Base-by-base conservation (phyloP, 495 filamentous ascomycete genomes). In the Penicillium paradoxum region DNA sequence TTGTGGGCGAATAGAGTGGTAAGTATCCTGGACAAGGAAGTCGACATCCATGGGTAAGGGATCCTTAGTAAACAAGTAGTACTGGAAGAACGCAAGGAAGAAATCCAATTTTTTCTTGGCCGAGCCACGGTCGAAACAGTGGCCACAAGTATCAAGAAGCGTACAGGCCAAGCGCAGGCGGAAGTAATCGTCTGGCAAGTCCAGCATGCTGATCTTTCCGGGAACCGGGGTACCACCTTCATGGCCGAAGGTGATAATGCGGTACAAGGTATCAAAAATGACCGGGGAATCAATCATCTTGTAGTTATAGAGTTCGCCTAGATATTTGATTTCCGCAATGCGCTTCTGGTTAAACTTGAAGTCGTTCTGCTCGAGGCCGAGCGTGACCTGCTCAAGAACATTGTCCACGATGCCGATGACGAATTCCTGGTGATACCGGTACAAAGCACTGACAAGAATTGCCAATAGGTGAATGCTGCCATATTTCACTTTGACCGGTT, bases 271-370 rank as follows among this genome's bases (percentile, higher is more conserved):
- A 61, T 99, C 92, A 59, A 99, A 97, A 30, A 99, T 88, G 11
- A 97, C 87, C 0, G 89, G 88, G 18, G 95, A 93, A 64, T 99
- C 93, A 44, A 99, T 82, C 85, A 97, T 90, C 50, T 93, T 86
- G 71, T 97, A 99, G 59, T 95, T 96, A 75, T 99, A 99, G 33
- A 99, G 81, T 75, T 99, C 93, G 13, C 87, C 92, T 13, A 99
- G 78, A 62, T 97, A 99, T 62, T 97, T 97, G 60, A 96, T 88
- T 65, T 97, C 91, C 4, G 93, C 91, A 50, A 97, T 83, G 24
- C 93, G 88, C 53, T 93, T 87, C 70, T 99, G 93, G 65, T 96
- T 97, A 74, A 89, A 95, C 64, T 92, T 90, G 82, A 97, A 99
- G 66, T 97, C 92, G 56, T 96, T 97, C 56, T 88, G 82, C 69